Conservation (phyloP, 2,329 filamentous ascomycete species). For the Xylaria sp. region DNA sequence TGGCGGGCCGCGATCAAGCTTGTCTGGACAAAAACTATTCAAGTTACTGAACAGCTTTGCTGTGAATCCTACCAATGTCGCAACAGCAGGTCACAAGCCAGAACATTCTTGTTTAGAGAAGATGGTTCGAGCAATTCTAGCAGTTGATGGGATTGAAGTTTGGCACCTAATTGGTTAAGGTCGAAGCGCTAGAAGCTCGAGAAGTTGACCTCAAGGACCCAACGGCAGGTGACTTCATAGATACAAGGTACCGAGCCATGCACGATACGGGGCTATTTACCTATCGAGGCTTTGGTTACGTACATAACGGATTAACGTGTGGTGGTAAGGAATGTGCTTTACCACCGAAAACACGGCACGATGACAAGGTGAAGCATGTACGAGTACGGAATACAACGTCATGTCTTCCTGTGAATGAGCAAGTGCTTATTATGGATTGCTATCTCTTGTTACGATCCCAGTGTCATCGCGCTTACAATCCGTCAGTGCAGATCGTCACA, state of each 20-base stretch:
- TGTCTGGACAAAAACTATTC: background rate
- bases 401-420: too few relatives aligned
- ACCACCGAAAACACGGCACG: too few relatives aligned
- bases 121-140: background rate
- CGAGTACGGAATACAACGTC: too few relatives aligned
- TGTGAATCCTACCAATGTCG: background rate
- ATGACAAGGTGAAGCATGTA: too few relatives aligned
- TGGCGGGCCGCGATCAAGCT: conserved; percentile 9
- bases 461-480: too few relatives aligned
- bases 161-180: background rate
- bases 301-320: too few relatives aligned
- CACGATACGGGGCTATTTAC: background rate
- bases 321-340: too few relatives aligned
- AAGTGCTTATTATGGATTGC: too few relatives aligned
- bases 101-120: conserved; percentile 3
- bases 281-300: too few relatives aligned
- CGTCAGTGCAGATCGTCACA: background rate
- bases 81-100: background rate
- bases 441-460: too few relatives aligned
- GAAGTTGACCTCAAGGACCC: background rate
- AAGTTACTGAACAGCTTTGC: background rate
- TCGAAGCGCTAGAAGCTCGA: background rate
- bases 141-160: background rate
- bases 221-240: background rate
- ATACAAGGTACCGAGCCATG: background rate